Base-by-base conservation (phyloP, 352 stramenopile genomes). In the Phytophthora meadii region DNA sequence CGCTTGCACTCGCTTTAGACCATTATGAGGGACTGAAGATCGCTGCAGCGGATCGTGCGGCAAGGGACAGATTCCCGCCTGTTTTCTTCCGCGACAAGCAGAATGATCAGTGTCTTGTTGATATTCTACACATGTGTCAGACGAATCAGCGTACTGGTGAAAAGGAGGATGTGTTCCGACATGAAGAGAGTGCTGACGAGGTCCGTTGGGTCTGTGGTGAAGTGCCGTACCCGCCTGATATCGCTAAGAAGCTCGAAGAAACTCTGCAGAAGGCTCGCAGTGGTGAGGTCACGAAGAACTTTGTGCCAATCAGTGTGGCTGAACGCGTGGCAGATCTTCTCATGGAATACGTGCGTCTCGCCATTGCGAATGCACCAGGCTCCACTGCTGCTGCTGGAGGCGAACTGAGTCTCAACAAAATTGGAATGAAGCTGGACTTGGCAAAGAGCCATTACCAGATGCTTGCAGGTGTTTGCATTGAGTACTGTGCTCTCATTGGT, bases 371-470 rank as follows among this genome's bases (percentile, higher is more conserved):
- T 54, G 87, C 86, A 0, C 90, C 86, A 15, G 68, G 71, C 17
- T 79, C 71, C 12, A 74, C 55, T 17, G 58, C 67, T 60, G 71
- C 71, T 32, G 58, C 71, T 0, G 65, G 67, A n/a, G 71, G 71
- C 11, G 71, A 79, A 22, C 37, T 79, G 47, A 75, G 71, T n/a
- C 63, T 79, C 32, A 77, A 79, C 65, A 90, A 90, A 54, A 87
- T 73, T 27, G 83, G 84, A 39, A 71, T 89, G 53, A 93, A 92
- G 60, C 70, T 97, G 22, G 90, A 98, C 74, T 74, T 98, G 51
- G 86, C 93, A 1, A 90, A 97, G 75, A 97, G 88, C 54, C 95
- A 98, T 72, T 99, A 98, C 69, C 91, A 98, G 65, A 98, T 99
- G 94, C 77, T 99, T 25, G 95, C 92, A 17, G 92, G 92, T 32